Conservation (phyloP, 345 rosid genomes). For the Hibiscus mutabilis region DNA sequence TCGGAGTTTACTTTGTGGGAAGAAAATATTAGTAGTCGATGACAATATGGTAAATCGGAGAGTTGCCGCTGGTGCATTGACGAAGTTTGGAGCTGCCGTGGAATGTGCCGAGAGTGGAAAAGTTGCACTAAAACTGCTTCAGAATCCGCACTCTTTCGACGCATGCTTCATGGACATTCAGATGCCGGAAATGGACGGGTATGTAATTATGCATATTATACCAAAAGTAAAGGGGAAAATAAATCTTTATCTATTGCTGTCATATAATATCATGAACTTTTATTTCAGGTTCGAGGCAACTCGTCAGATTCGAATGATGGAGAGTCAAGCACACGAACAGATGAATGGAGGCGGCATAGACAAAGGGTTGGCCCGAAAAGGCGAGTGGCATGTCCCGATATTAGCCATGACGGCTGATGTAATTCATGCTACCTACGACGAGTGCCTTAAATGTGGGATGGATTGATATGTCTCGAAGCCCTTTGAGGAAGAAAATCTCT, state of each 20-base stretch:
- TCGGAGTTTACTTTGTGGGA: constrained; percentile 57
- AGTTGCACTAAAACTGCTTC: constrained; percentile 66
- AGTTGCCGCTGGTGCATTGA: constrained; percentile 92
- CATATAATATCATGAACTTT: neutral
- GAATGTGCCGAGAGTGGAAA: constrained; percentile 87
- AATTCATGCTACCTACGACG: constrained; percentile 81
- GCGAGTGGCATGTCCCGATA: constrained; percentile 70
- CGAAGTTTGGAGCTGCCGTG: constrained; percentile 87
- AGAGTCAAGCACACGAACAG: constrained; percentile 55
- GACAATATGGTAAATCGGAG: constrained; percentile 83
- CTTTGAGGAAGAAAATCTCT: constrained; percentile 89
- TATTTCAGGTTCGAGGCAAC: constrained; percentile 85
- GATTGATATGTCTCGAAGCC: constrained; percentile 96
- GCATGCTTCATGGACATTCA: constrained; percentile 99
- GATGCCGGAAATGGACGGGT: constrained; percentile 99
- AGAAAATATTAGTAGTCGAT: constrained; percentile 86
- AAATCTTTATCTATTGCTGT: too few species aligned
- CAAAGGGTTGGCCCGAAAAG: constrained; percentile 14
- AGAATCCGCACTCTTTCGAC: constrained; percentile 71
- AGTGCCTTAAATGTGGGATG: constrained; percentile 87
- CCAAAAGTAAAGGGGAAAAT: too few species aligned
- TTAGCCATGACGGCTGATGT: constrained; percentile 98
- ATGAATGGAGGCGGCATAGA: constrained; percentile 20
- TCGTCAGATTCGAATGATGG: constrained; percentile 67
- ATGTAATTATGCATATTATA: constrained; percentile 10